A percentile compares a stretch with the other conserved stretches of the same genome.
Conservation (phyloP, 2,329 filamentous ascomycete genomes). For the Colletotrichum sojae region DNA sequence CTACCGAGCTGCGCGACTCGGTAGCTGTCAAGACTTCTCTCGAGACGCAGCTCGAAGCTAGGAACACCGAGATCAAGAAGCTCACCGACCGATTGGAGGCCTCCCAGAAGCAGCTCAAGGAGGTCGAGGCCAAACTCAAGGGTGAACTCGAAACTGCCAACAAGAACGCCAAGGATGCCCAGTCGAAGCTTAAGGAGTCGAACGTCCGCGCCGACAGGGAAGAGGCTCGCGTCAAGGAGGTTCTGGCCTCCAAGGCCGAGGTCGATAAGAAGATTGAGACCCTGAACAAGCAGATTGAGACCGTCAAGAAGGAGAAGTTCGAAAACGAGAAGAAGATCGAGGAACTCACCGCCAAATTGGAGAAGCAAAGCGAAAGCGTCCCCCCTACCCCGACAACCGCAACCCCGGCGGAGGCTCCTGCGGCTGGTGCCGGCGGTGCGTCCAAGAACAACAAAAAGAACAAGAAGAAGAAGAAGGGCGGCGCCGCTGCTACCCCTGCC, state of each 20-base stretch:
- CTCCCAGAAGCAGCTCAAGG: conserved; percentile 60
- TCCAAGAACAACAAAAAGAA: conserved; percentile 65
- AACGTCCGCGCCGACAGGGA: conserved; percentile 47
- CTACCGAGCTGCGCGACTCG: conserved; percentile 63
- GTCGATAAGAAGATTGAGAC: conserved; percentile 59
- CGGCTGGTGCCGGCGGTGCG: conserved; percentile 42
- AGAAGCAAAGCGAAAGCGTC: conserved; percentile 40
- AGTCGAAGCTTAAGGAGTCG: conserved; percentile 47
- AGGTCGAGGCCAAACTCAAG: conserved; percentile 55
- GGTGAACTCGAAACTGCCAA: conserved; percentile 45
- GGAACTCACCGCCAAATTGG: conserved; percentile 56
- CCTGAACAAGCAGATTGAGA: conserved; percentile 59
- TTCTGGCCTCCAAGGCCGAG: conserved; percentile 54
- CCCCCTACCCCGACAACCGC: conserved; percentile 38
- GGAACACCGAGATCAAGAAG: conserved; percentile 62
- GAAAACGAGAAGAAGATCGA: conserved; percentile 58
- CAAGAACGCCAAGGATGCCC: conserved; percentile 45
- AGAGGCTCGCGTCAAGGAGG: conserved; percentile 48
- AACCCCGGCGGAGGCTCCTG: conserved; percentile 43
- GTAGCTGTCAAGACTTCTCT: conserved; percentile 58
- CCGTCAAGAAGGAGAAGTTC: conserved; percentile 54
- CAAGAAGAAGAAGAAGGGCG: conserved; percentile 89
- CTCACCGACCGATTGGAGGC: conserved; percentile 65
- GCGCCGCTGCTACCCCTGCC: conserved; percentile 55
- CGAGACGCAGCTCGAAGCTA: conserved; percentile 65